phyloP scores from a whole-genome alignment of 2,329 filamentous ascomycete genomes.

The Aspergillus intermedius region DNA sequence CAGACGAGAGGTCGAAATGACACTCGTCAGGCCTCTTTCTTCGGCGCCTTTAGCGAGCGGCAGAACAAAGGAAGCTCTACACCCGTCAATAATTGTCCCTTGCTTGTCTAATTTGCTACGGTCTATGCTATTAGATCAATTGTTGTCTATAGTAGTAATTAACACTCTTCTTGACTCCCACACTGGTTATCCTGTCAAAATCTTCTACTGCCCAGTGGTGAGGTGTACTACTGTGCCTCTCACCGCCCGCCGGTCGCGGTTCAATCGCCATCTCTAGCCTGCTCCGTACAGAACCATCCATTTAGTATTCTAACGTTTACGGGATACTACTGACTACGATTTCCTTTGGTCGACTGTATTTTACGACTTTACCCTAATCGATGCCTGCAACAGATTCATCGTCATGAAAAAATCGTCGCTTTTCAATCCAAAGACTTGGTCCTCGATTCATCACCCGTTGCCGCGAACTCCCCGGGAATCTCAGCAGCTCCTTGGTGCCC shows the following conservation, averaged over 20 bases:
- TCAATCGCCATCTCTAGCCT: constrained; percentile 2
- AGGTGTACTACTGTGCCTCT: constrained; percentile 3
- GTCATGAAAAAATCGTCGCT: constrained; percentile 49
- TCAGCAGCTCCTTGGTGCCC: constrained; percentile 52
- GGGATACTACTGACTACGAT: no score
- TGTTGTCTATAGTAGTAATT: no score
- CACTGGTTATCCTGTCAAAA: no score
- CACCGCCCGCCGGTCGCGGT: constrained; percentile 15
- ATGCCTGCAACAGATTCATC: background rate
- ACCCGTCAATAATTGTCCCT: no score
- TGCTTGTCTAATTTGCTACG: no score
- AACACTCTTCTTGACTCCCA: no score
- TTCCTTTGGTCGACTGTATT: no score
- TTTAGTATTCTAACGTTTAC: no score
- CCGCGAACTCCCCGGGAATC: constrained; percentile 53
- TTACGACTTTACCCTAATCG: no score
- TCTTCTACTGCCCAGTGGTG: constrained; percentile 3
- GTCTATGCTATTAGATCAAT: no score
- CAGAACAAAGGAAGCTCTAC: constrained; percentile 2
- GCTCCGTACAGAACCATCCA: no score
- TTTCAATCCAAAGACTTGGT: constrained; percentile 44
- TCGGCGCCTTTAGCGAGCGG: constrained; percentile 26
- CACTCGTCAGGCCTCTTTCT: constrained; percentile 9
- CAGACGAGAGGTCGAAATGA: background rate
- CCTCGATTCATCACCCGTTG: constrained; percentile 48